Conservation (phyloP, 805 yeast genomes). For the Candida insectalens region DNA sequence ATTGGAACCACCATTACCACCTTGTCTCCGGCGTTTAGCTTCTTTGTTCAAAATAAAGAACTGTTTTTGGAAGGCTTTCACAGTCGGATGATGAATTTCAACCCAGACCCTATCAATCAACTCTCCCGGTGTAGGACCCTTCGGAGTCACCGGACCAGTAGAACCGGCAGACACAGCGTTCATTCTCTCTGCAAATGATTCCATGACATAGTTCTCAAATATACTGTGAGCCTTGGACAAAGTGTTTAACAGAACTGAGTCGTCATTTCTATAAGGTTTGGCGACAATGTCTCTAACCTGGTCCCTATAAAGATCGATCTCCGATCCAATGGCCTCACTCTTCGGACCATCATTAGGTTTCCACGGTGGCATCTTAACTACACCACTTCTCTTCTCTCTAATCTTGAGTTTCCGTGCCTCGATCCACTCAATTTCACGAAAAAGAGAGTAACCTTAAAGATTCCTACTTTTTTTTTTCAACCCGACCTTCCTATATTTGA, state of each 20-base stretch:
- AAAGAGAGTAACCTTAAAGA: too few species aligned
- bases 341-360: too few species aligned
- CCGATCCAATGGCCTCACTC: conserved; percentile 10
- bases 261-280: conserved; percentile 25
- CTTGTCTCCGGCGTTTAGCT: conserved; percentile 4
- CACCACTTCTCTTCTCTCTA: too few species aligned
- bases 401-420: too few species aligned
- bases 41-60: conserved; percentile 11
- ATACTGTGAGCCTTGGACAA: conserved; percentile 39
- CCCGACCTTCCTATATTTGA: too few species aligned
- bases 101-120: conserved; percentile 49
- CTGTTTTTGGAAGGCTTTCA: conserved; percentile 43
- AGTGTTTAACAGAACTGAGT: conserved; percentile 37
- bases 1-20: conserved; percentile 7
- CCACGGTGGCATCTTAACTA: too few species aligned
- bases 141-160: background rate
- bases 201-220: conserved; percentile 32
- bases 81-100: conserved; percentile 54
- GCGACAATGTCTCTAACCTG: conserved; percentile 23
- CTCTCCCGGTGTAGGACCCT: conserved; percentile 11
- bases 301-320: conserved; percentile 14
- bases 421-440: too few species aligned
- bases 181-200: conserved; percentile 18
- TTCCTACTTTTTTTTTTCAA: too few species aligned
- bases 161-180: background rate